A percentile compares a stretch with the other conserved stretches of the same genome.
phyloP scores from a whole-genome alignment of 2,329 filamentous ascomycete genomes.

The Uncinocarpus reesii region DNA sequence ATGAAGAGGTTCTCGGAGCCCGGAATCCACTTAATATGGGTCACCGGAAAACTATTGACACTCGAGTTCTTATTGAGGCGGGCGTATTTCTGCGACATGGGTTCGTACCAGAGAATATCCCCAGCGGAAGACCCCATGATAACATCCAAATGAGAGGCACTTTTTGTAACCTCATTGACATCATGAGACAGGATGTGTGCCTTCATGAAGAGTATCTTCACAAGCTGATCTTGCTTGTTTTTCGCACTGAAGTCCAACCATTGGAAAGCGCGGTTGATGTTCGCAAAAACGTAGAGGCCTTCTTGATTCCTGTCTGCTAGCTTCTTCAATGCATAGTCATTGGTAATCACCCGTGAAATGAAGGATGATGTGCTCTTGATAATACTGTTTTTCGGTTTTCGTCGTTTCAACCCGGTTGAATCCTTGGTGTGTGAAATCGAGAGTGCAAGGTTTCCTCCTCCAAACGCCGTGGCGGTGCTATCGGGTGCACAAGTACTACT shows the following conservation, averaged over 20 bases:
- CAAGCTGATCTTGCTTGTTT: slow-evolving; percentile 69
- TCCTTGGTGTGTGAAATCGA: slow-evolving; percentile 57
- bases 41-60: slow-evolving; percentile 76
- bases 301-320: slow-evolving; percentile 67
- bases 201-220: slow-evolving; percentile 94
- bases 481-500: slow-evolving; percentile 23
- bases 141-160: slow-evolving; percentile 69
- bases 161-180: slow-evolving; percentile 74
- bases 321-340: slow-evolving; percentile 69
- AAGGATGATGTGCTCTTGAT: slow-evolving; percentile 98
- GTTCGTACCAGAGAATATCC: slow-evolving; percentile 98
- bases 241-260: slow-evolving; percentile 81
- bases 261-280: slow-evolving; percentile 89
- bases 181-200: slow-evolving; percentile 93
- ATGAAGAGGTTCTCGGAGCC: slow-evolving; percentile 89
- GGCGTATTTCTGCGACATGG: slow-evolving; percentile 89
- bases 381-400: slow-evolving; percentile 97
- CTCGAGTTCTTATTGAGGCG: slow-evolving; percentile 93
- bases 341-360: slow-evolving; percentile 88
- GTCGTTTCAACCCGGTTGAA: slow-evolving; percentile 56
- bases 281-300: slow-evolving; percentile 82
- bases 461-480: slow-evolving; percentile 56
- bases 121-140: slow-evolving; percentile 94
- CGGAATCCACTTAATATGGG: slow-evolving; percentile 85
- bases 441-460: slow-evolving; percentile 72